Evolutionary conservation across 306 rosid species (phyloP).

Genomic region (Cucurbita argyrosperma): DNA sequence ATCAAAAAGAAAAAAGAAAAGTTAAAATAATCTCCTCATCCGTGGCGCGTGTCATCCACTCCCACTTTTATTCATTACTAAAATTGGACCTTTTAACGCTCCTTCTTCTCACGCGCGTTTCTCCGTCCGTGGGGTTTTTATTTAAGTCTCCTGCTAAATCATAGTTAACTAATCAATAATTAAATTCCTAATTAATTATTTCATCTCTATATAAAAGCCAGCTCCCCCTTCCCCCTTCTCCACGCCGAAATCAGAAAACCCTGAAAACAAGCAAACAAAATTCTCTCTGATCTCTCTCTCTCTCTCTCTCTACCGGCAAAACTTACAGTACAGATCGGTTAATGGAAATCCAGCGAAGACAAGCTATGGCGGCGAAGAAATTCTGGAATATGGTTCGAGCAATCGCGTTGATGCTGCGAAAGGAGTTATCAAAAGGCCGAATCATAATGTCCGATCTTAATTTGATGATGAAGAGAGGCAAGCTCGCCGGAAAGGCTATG

Average conservation of each 20-base stretch:
- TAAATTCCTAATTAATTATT: neutral
- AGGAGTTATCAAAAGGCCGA: constrained; percentile 48
- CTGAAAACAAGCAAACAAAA: neutral
- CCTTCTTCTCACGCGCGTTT: neutral
- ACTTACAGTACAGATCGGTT: neutral
- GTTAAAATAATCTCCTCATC: neutral
- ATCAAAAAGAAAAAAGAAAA: neutral
- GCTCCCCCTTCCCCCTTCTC: neutral
- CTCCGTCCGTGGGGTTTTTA: neutral
- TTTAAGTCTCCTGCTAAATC: neutral
- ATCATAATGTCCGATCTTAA: constrained; percentile 39
- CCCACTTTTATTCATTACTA: neutral
- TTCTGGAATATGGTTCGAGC: constrained; percentile 45
- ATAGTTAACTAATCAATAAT: neutral
- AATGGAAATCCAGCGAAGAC: constrained; percentile 51
- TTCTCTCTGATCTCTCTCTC: neutral
- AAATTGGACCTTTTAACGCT: neutral
- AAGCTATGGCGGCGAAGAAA: constrained; percentile 47
- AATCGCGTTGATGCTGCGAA: constrained; percentile 40
- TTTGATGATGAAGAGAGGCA: constrained; percentile 52
- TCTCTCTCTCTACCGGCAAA: neutral
- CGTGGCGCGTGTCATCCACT: neutral
- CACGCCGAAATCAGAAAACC: neutral
- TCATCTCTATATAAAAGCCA: neutral
- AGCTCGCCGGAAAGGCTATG: constrained; percentile 52